Conservation (phyloP, 2,329 filamentous ascomycete species). For the Phialophora macrospora region DNA sequence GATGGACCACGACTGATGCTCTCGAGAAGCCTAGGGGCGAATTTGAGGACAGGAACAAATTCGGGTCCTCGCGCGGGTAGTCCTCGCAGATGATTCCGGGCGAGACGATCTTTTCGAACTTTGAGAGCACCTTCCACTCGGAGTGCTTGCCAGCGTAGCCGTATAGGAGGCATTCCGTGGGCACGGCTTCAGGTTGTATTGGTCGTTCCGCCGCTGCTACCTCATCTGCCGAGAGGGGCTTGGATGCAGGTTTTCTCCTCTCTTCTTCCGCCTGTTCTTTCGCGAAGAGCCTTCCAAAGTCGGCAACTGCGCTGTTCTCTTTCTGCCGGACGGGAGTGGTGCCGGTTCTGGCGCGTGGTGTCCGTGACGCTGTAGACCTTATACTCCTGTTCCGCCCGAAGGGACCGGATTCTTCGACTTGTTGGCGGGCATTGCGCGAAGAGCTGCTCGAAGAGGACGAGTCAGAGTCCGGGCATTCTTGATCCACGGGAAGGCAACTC, state of each 20-base stretch:
- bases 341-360: constrained; percentile 62
- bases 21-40: constrained; percentile 34
- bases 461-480: constrained; percentile 2
- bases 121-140: constrained; percentile 83
- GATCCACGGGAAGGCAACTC: not conserved
- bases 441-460: constrained; percentile 44
- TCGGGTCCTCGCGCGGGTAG: constrained; percentile 83
- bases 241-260: constrained; percentile 28
- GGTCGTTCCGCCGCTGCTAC: constrained; percentile 34
- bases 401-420: constrained; percentile 65
- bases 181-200: constrained; percentile 50
- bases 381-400: constrained; percentile 60
- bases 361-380: constrained; percentile 48
- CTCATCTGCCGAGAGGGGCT: constrained; percentile 30
- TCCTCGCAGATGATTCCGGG: constrained; percentile 84
- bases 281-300: constrained; percentile 53
- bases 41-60: constrained; percentile 72
- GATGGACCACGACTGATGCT: constrained; percentile 61
- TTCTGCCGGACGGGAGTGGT: constrained; percentile 59
- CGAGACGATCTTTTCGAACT: constrained; percentile 74
- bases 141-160: constrained; percentile 73
- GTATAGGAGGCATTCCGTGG: constrained; percentile 81
- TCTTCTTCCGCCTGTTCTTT: constrained; percentile 52
- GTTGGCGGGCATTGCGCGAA: constrained; percentile 57
- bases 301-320: constrained; percentile 59